phyloP scores from a whole-genome alignment of 2,329 filamentous ascomycete genomes.

The Pseudogymnoascus pannorum region DNA sequence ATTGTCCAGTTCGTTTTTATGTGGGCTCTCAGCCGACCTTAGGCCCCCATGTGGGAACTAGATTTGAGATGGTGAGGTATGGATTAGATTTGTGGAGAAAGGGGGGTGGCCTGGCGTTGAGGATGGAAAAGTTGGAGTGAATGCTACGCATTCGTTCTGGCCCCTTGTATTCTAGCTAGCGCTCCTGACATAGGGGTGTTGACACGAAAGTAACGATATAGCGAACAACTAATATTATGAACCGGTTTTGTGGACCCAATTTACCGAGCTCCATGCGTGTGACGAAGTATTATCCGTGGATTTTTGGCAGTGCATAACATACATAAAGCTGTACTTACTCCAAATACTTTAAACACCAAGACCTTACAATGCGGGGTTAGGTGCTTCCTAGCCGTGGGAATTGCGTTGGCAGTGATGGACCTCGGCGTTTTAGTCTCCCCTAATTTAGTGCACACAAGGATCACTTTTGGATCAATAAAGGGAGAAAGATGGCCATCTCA shows the following conservation, averaged over 20 bases:
- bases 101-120: neutral
- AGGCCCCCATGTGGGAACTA: neutral
- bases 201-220: slow-evolving; percentile 7
- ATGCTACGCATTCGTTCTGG: neutral
- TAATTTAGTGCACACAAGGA: neutral
- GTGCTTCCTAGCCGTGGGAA: neutral
- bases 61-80: neutral
- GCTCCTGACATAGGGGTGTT: neutral
- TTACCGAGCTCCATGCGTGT: neutral
- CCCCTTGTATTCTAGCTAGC: slow-evolving; percentile 5
- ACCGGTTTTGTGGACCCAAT: neutral
- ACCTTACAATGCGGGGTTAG: neutral
- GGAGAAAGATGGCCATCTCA: neutral
- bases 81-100: slow-evolving; percentile 3
- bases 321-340: neutral
- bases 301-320: slow-evolving; percentile 1
- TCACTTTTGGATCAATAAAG: neutral
- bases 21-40: slow-evolving; percentile 61
- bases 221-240: neutral
- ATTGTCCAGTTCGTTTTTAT: slow-evolving; percentile 91
- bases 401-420: neutral
- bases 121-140: slow-evolving; percentile 6
- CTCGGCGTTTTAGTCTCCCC: neutral
- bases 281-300: neutral
- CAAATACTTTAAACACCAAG: neutral